Evolutionary conservation across 352 stramenopile genomes (phyloP).

Genomic region (Pythium monospermum): DNA sequence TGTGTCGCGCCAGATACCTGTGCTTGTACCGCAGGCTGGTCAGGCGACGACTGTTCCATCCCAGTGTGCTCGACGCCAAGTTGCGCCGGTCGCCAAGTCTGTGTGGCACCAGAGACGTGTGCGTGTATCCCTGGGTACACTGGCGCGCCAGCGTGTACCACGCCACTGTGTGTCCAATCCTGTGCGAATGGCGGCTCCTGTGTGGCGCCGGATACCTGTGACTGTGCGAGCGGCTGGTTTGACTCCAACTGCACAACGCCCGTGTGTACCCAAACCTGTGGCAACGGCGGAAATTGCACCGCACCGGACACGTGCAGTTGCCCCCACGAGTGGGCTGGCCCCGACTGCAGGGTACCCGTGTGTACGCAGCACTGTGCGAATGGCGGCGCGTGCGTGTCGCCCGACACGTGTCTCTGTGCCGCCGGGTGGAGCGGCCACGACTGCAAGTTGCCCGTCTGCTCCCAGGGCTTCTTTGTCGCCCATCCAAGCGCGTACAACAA

Average conservation of each 20-base stretch:
- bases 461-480: slow-evolving; percentile 91
- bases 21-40: slow-evolving; percentile 83
- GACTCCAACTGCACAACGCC: slow-evolving; percentile 96
- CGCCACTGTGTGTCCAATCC: slow-evolving; percentile 84
- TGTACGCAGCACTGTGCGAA: slow-evolving; percentile 89
- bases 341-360: slow-evolving; percentile 90
- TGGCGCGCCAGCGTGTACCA: slow-evolving; percentile 59
- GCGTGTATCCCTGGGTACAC: slow-evolving; percentile 91
- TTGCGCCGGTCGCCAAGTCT: slow-evolving; percentile 74
- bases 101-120: slow-evolving; percentile 89
- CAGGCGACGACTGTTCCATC: slow-evolving; percentile 85
- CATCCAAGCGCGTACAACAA: slow-evolving; percentile 64
- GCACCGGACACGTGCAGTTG: slow-evolving; percentile 89
- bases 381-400: slow-evolving; percentile 88
- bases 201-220: slow-evolving; percentile 91
- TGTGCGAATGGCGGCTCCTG: slow-evolving; percentile 89
- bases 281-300: slow-evolving; percentile 95
- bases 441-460: slow-evolving; percentile 89
- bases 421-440: slow-evolving; percentile 90
- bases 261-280: slow-evolving; percentile 94
- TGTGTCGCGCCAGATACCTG: slow-evolving; percentile 89
- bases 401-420: slow-evolving; percentile 93
- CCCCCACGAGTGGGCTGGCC: slow-evolving; percentile 79
- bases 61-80: slow-evolving; percentile 53
- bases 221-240: slow-evolving; percentile 91